These are phyloP conservation scores for Chondrus crispus DNA, from an alignment of 23 red algal genomes.

Conservation along the genomic window DNA sequence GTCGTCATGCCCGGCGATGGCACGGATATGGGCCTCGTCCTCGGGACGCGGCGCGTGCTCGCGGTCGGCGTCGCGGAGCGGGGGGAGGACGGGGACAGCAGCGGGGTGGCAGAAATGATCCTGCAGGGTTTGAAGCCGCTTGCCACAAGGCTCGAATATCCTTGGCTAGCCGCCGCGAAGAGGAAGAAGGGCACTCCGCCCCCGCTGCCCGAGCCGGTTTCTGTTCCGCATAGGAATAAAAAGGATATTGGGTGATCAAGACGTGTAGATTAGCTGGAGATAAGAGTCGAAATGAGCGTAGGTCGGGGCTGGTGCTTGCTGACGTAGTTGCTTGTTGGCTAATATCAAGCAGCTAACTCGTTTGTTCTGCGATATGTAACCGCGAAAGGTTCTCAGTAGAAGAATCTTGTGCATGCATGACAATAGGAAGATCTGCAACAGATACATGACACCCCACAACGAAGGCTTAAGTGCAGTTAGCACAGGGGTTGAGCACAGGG, in stretches of 20 bases:
- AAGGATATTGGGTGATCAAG: conserved; percentile 27
- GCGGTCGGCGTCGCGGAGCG: conserved; percentile 11
- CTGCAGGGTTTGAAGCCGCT: not conserved
- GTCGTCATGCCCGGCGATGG: conserved; percentile 52
- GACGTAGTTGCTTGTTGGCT: too few relatives aligned
- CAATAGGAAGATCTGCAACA: too few relatives aligned
- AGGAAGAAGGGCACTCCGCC: conserved; percentile 19
- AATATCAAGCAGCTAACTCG: too few relatives aligned
- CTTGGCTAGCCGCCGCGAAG: conserved; percentile 31
- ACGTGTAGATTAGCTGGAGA: too few relatives aligned
- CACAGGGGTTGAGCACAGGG: too few relatives aligned
- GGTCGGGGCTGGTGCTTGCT: too few relatives aligned
- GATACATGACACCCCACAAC: too few relatives aligned
- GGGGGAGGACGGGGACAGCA: not conserved
- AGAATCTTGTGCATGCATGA: too few relatives aligned
- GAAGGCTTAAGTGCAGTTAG: too few relatives aligned
- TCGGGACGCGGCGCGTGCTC: conserved; percentile 10
- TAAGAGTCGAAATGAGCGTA: too few relatives aligned
- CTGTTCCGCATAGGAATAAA: conserved; percentile 48
- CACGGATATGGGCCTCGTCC: conserved; percentile 21
- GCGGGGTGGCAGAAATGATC: not conserved
- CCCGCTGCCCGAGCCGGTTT: conserved; percentile 4
- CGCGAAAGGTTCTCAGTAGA: too few relatives aligned
- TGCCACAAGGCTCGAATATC: conserved; percentile 3
- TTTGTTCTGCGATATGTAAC: too few relatives aligned